phyloP scores from a whole-genome alignment of 2,329 filamentous ascomycete genomes.

The Onygenales sp. region DNA sequence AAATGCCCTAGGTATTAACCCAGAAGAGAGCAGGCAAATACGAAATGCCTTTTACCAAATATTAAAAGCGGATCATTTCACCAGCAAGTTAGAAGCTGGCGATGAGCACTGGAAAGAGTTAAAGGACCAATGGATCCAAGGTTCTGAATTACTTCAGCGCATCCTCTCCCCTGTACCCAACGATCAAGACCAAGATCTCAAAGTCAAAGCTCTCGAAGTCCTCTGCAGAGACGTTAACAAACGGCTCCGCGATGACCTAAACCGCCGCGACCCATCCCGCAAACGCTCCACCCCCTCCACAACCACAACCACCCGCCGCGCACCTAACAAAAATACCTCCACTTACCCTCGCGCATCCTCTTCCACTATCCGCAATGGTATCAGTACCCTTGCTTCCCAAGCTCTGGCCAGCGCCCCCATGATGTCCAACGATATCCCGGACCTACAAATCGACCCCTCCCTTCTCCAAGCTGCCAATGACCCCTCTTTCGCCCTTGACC shows the following conservation, averaged over 20 bases:
- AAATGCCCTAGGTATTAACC: slow-evolving; percentile 59
- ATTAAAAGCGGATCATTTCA: slow-evolving; percentile 57
- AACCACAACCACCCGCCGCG: slow-evolving; percentile 12
- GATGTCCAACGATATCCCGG: slow-evolving; percentile 31
- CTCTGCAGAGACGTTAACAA: slow-evolving; percentile 71
- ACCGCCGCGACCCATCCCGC: slow-evolving; percentile 43
- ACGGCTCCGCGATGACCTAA: slow-evolving; percentile 58
- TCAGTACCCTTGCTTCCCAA: slow-evolving; percentile 35
- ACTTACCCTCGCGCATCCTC: slow-evolving; percentile 1
- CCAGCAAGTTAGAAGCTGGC: slow-evolving; percentile 63
- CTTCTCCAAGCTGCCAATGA: slow-evolving; percentile 50
- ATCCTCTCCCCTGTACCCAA: slow-evolving; percentile 44
- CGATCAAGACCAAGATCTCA: slow-evolving; percentile 46
- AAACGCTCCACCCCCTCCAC: slow-evolving; percentile 23
- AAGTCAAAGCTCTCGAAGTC: slow-evolving; percentile 58
- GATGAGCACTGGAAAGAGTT: slow-evolving; percentile 62
- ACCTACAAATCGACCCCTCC: slow-evolving; percentile 56
- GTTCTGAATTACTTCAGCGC: slow-evolving; percentile 45
- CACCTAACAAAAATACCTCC: not conserved
- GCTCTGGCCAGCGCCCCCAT: slow-evolving; percentile 34
- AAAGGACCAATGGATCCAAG: slow-evolving; percentile 57
- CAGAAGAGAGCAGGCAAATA: slow-evolving; percentile 56
- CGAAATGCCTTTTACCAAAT: slow-evolving; percentile 58
- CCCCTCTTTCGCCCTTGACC: slow-evolving; percentile 26
- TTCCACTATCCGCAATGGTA: slow-evolving; percentile 23